Conservation (phyloP, 1,139 yeast genomes). For the Kodamaea anthophila region DNA sequence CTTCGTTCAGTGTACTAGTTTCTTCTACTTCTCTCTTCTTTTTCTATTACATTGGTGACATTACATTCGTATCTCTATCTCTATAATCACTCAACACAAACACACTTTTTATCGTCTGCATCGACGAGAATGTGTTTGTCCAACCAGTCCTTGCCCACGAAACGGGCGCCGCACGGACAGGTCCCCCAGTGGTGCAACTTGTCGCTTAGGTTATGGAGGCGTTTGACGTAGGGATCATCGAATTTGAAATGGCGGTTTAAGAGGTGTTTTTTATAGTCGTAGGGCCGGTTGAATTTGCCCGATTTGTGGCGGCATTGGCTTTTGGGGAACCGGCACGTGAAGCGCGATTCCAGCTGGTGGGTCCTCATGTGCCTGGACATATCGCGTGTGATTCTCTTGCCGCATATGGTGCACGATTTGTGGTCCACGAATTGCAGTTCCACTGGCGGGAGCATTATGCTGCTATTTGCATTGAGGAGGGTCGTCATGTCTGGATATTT, state of each 20-base stretch:
- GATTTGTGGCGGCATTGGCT: slow-evolving; percentile 53
- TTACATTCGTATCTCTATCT: slow-evolving; percentile 4
- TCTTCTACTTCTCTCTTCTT: background rate
- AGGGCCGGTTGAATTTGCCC: slow-evolving; percentile 56
- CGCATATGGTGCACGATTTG: slow-evolving; percentile 47
- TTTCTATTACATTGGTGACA: no score
- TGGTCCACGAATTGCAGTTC: slow-evolving; percentile 22
- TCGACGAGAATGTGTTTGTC: slow-evolving; percentile 45
- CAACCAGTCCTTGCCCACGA: slow-evolving; percentile 51
- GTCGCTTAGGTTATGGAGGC: slow-evolving; percentile 47
- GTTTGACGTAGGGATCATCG: slow-evolving; percentile 43
- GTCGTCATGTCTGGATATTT: slow-evolving; percentile 39
- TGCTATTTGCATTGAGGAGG: slow-evolving; percentile 32
- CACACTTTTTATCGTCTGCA: slow-evolving; percentile 24
- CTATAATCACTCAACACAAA: slow-evolving; percentile 12
- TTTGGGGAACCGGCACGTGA: slow-evolving; percentile 54
- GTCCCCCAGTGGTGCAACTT: slow-evolving; percentile 49
- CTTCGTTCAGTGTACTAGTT: background rate
- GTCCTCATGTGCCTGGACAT: slow-evolving; percentile 62
- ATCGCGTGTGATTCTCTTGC: slow-evolving; percentile 53
- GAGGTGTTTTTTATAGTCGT: slow-evolving; percentile 63
- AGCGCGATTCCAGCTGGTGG: slow-evolving; percentile 53
- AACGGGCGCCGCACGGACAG: slow-evolving; percentile 52
- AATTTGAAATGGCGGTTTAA: slow-evolving; percentile 57
- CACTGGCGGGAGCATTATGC: slow-evolving; percentile 31